Base-by-base conservation (phyloP, 306 rosid species). In the Cyclanthera cordifolia region DNA sequence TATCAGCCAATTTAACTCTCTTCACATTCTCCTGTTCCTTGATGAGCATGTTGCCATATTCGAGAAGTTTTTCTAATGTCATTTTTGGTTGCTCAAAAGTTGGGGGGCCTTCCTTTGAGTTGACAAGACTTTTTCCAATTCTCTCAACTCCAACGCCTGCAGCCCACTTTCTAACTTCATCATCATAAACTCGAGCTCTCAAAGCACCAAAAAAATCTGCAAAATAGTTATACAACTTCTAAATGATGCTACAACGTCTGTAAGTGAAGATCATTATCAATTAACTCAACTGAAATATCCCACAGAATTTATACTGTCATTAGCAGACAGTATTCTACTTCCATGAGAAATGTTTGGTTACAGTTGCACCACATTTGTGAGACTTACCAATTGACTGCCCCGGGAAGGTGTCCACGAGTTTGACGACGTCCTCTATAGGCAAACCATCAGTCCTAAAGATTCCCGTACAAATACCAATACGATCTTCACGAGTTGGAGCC, bases 91-190 rank as follows among this genome's bases (percentile, higher is more conserved):
- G 85, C 49, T 84, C 77, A 21, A 84, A 81, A 39, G 85, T 84
- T 23, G 85, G 85, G 64, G 83, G 85, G 10, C 80, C 82, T 10
- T 81, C 85, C 54, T 81, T 84, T 9, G 83, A 84, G 82, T 84
- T 81, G 46, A 84, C 85, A 72, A 84, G 88, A 72, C 34, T 81
- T 73, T 79, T 81, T 52, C 88, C 85, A 59, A 84, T 48, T 70
- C 49, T 48, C 21, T 79, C 75, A 7, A 84, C 76, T 19, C 88
- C 88, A 50, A 81, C 71, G 23, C 85, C 71, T 0, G 78, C 73
- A 28, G 73, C 30, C 88, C 85, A 84, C 67, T 81, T 81, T 83
- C 88, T 81, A 65, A 84, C 82, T 79, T 84, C 88, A 58, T 84
- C 83, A 6, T 81, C 83, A 0, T 84, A 84, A 51, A 81, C 88